Evolutionary conservation across 176 grass and related monocot species (phyloP), one percentile per base, ranked within the genome.

Genomic region (Chloris gayana): DNA sequence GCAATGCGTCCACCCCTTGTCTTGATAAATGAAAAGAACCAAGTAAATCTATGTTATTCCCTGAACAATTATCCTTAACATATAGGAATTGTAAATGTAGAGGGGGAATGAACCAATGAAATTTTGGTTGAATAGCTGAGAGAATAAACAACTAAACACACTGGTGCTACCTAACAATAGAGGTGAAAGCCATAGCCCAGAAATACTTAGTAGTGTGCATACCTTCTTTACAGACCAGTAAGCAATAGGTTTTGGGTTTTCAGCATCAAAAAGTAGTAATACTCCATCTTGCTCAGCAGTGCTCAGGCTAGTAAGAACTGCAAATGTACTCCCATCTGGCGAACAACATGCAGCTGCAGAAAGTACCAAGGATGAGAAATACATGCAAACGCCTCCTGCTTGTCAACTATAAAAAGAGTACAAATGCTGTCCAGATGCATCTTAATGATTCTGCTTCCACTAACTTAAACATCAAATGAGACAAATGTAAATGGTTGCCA

Each of bases 151-250:
- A 80, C 57, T 22, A 50, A 65, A 72, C 54, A 69, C 45, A 69
- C 12, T 6, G 4, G 18, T 33, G 37, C 5, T 60, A 45, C 25
- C 45, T 24, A 42, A 33, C 21, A 69, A 2, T 79, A 69, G 32
- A 79, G 32, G 9, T 68, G 25, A 59, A 64, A 80, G 7, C 19
- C 22, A 65, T 62, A 61, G 14, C 32, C 54, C 29, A 25, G 69
- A 44, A 41, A 21, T 29, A 75, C 64, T 35, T 51, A 35, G 60
- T 69, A 74, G 19, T 32, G 1, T 54, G 22, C 25, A 19, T 89
- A 98, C 95, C 92, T 95, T 95, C 72, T 88, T 93, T 49, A 98
- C 95, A 10, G 78, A 89, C 90, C 92, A 99, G 21, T 82, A 86
- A 25, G 82, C 78, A 57, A 93, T 29, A 38, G 92, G 92, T 49